Conservation (phyloP, 2,329 filamentous ascomycete species). For the Xylariaceae sp. region DNA sequence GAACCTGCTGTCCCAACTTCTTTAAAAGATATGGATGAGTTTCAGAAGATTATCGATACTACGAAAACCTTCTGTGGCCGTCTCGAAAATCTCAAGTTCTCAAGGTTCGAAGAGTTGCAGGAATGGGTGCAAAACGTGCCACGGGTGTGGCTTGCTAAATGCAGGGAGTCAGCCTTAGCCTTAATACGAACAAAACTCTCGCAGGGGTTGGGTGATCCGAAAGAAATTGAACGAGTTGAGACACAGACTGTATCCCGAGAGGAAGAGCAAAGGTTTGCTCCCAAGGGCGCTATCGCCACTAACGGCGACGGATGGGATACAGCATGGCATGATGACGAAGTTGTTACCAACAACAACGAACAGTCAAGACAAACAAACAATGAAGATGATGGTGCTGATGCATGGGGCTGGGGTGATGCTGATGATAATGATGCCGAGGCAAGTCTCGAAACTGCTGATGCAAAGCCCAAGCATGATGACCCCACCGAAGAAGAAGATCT, state of each 20-base stretch:
- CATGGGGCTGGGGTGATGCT: conserved; percentile 86
- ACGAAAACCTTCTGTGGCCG: conserved; percentile 69
- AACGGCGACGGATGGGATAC: conserved; percentile 74
- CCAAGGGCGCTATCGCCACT: conserved; percentile 54
- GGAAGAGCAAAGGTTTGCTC: conserved; percentile 69
- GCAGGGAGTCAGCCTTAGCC: conserved; percentile 80
- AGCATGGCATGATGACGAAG: conserved; percentile 77
- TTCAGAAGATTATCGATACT: conserved; percentile 72
- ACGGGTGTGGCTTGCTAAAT: conserved; percentile 83
- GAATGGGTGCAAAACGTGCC: conserved; percentile 85
- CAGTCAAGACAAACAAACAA: conserved; percentile 19
- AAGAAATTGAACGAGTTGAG: conserved; percentile 82
- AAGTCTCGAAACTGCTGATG: conserved; percentile 62
- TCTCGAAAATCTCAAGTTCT: conserved; percentile 69
- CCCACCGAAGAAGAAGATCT: conserved; percentile 46
- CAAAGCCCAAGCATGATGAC: conserved; percentile 38
- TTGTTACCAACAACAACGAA: conserved; percentile 42
- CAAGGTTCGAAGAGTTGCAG: conserved; percentile 66
- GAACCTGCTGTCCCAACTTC: conserved; percentile 77
- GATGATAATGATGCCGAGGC: conserved; percentile 57
- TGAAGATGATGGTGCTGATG: conserved; percentile 46
- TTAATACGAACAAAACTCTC: conserved; percentile 73
- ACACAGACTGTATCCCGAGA: conserved; percentile 76
- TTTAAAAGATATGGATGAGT: conserved; percentile 72
- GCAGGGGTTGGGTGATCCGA: conserved; percentile 69